A percentile compares a stretch with the other conserved stretches of the same genome.
Conservation (phyloP, 208 protist genomes). For the Trypanosoma conorhini region DNA sequence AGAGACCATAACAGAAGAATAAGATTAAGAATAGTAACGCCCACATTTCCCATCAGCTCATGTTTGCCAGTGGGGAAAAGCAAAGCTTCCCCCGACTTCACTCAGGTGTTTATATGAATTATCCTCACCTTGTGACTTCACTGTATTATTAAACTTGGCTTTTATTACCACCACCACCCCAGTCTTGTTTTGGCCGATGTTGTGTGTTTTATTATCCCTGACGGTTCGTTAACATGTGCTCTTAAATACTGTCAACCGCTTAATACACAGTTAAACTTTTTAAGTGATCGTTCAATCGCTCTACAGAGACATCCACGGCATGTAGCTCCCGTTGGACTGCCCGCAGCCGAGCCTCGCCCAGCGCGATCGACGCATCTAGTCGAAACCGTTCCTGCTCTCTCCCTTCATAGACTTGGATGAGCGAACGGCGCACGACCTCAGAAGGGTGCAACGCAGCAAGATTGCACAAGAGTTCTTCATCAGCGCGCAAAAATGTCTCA, state of each 20-base stretch:
- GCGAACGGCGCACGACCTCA: not conserved
- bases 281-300: not conserved
- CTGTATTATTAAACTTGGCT: not conserved
- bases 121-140: not conserved
- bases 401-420: not conserved
- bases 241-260: not conserved
- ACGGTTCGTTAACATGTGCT: not conserved
- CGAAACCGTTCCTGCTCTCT: slow-evolving; percentile 1
- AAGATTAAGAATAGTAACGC: slow-evolving; percentile 1
- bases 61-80: too few relatives aligned
- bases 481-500: not conserved
- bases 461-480: not conserved
- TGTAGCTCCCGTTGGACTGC: not conserved
- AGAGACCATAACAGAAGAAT: slow-evolving; percentile 1
- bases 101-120: too few relatives aligned
- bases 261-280: not conserved
- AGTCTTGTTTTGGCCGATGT: not conserved
- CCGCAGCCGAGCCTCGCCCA: slow-evolving; percentile 12
- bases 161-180: not conserved
- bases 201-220: not conserved
- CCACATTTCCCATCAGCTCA: too few relatives aligned
- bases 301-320: not conserved
- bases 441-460: not conserved
- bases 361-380: not conserved
- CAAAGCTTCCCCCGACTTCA: too few relatives aligned